Evolutionary conservation across 768 basidiomycete species (phyloP).

Genomic region (Lactarius hatsudake): DNA sequence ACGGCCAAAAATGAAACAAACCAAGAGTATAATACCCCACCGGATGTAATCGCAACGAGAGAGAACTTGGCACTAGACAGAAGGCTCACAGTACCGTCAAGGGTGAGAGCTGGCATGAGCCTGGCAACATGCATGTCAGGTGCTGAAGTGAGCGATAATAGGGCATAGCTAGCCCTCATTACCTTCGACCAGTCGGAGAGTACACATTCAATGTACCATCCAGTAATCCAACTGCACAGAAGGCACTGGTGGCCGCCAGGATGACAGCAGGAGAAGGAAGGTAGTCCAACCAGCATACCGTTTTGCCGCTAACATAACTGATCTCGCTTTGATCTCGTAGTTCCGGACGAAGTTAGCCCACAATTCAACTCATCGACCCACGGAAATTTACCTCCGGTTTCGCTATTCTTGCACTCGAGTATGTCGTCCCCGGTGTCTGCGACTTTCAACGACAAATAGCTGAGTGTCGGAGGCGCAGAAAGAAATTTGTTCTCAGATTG

Average conservation of each 20-base stretch:
- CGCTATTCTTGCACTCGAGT: constrained; percentile 78
- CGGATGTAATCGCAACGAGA: constrained; percentile 69
- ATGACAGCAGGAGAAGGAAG: constrained; percentile 68
- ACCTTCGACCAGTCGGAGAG: constrained; percentile 82
- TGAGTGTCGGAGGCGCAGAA: constrained; percentile 44
- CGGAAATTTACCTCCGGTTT: constrained; percentile 50
- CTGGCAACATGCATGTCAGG: constrained; percentile 39
- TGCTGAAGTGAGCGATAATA: not conserved
- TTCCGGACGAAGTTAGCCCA: not conserved
- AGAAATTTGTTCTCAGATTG: constrained; percentile 16
- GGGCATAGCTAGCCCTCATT: constrained; percentile 28
- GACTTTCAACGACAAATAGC: constrained; percentile 50
- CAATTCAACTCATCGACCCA: constrained; percentile 1
- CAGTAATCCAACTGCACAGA: constrained; percentile 74
- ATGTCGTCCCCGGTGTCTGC: constrained; percentile 66
- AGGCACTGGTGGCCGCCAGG: constrained; percentile 58
- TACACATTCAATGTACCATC: constrained; percentile 85
- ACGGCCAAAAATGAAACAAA: constrained; percentile 36
- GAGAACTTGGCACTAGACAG: constrained; percentile 63
- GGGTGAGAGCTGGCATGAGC: constrained; percentile 68
- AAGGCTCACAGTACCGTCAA: constrained; percentile 69
- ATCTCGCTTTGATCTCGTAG: constrained; percentile 65
- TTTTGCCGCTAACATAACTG: constrained; percentile 56
- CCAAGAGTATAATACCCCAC: constrained; percentile 76
- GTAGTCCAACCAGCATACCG: constrained; percentile 89